Percentiles rank a stretch among this genome's conserved stretches.
Conservation (phyloP, 1,139 yeast species). For the Hyphopichia khmerensis region DNA sequence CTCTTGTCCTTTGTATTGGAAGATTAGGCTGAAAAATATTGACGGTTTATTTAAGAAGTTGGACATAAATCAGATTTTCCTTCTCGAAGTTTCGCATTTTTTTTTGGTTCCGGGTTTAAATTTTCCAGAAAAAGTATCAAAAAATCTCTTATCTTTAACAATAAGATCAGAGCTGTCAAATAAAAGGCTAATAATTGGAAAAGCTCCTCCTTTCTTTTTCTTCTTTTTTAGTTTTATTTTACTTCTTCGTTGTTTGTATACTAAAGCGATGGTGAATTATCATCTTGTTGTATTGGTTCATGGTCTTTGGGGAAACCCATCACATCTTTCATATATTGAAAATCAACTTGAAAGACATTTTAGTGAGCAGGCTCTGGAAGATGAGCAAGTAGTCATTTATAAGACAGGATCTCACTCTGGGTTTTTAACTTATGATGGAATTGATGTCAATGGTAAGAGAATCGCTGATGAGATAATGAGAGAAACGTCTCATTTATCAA, state of each 20-base stretch:
- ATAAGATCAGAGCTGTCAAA: slow-evolving; percentile 12
- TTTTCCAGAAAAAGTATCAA: too few species aligned
- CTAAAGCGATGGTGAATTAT: slow-evolving; percentile 11
- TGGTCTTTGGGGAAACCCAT: slow-evolving; percentile 80
- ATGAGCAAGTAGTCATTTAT: slow-evolving; percentile 43
- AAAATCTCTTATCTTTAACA: too few species aligned
- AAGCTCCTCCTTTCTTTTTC: not conserved
- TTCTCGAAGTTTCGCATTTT: too few species aligned
- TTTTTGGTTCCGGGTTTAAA: too few species aligned
- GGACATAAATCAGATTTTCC: too few species aligned
- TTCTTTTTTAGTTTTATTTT: too few species aligned
- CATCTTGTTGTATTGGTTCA: slow-evolving; percentile 75
- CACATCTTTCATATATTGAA: slow-evolving; percentile 63
- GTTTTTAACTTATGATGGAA: slow-evolving; percentile 79
- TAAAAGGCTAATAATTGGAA: slow-evolving; percentile 7
- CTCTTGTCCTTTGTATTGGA: too few species aligned
- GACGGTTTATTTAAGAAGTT: too few species aligned
- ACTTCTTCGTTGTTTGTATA: too few species aligned
- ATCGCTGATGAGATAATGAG: slow-evolving; percentile 65
- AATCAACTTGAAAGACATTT: slow-evolving; percentile 31
- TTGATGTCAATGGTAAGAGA: slow-evolving; percentile 79
- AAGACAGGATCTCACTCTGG: slow-evolving; percentile 63
- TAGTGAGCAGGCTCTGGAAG: slow-evolving; percentile 16
- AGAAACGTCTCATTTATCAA: slow-evolving; percentile 38
- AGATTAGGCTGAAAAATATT: too few species aligned